Conservation (phyloP, 2,329 filamentous ascomycete genomes). For the Aspergillus sp. region DNA sequence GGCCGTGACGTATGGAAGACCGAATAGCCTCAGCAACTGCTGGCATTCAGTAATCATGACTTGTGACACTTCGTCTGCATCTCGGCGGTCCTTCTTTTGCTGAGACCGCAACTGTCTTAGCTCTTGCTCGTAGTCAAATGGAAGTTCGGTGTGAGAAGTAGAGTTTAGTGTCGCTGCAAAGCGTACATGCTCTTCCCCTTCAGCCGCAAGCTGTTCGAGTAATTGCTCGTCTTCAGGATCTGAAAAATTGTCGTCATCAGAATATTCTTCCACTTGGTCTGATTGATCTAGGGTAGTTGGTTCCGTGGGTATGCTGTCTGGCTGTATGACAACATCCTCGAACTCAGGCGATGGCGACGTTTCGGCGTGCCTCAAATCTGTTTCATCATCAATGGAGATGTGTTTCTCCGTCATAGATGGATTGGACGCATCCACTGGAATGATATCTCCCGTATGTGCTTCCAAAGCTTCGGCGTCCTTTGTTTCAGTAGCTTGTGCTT, state of each 20-base stretch:
- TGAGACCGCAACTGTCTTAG: slow-evolving; percentile 85
- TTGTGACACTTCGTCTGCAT: slow-evolving; percentile 95
- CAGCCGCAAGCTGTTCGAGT: slow-evolving; percentile 78
- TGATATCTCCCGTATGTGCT: slow-evolving; percentile 11
- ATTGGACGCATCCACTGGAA: slow-evolving; percentile 26
- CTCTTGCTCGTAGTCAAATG: slow-evolving; percentile 81
- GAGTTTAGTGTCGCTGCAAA: slow-evolving; percentile 88
- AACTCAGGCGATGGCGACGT: slow-evolving; percentile 40
- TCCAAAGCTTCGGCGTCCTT: neutral
- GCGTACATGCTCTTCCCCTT: slow-evolving; percentile 90
- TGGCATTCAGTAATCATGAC: slow-evolving; percentile 97
- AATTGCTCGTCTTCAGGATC: slow-evolving; percentile 93
- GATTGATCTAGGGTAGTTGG: slow-evolving; percentile 7
- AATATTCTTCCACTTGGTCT: slow-evolving; percentile 3
- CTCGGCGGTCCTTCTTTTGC: slow-evolving; percentile 92
- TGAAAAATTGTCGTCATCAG: slow-evolving; percentile 66
- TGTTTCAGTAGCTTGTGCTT: neutral
- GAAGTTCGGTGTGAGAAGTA: slow-evolving; percentile 68
- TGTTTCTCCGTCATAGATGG: slow-evolving; percentile 12
- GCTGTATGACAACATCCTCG: slow-evolving; percentile 24
- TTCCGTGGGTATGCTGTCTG: slow-evolving; percentile 14
- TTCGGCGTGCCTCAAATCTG: slow-evolving; percentile 3
- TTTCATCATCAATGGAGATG: neutral
- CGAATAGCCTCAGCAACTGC: slow-evolving; percentile 83
- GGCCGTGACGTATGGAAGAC: slow-evolving; percentile 92